phyloP scores from a whole-genome alignment of 108 stramenopile genomes.

The Nitzschia sp. region DNA sequence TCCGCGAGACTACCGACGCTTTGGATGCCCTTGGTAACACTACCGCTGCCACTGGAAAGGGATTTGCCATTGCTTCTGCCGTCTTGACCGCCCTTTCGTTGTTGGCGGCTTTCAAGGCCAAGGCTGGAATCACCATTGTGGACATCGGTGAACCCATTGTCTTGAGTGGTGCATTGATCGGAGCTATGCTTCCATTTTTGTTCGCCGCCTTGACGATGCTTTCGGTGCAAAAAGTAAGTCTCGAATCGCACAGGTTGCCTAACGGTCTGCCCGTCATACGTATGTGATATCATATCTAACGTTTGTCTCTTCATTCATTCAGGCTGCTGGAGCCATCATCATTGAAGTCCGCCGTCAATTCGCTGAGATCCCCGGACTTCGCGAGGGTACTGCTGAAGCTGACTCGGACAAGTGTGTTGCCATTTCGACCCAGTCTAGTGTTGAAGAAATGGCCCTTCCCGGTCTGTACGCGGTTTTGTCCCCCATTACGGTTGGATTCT shows the following conservation, averaged over 20 bases:
- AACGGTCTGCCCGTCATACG: too few species aligned
- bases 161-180: conserved; percentile 87
- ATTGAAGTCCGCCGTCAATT: conserved; percentile 95
- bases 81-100: conserved; percentile 91
- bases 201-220: conserved; percentile 97
- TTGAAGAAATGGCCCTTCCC: conserved; percentile 83
- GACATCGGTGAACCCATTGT: conserved; percentile 87
- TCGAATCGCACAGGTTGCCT: background rate
- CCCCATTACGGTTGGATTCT: conserved; percentile 74
- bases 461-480: conserved; percentile 74
- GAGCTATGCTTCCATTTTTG: conserved; percentile 96
- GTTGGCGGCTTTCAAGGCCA: conserved; percentile 87
- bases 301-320: conserved; percentile 18
- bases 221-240: conserved; percentile 84
- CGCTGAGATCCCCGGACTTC: conserved; percentile 68
- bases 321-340: conserved; percentile 94
- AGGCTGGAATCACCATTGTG: conserved; percentile 56
- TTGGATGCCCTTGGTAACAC: conserved; percentile 97
- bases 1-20: conserved; percentile 92
- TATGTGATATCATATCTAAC: background rate
- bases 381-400: conserved; percentile 77
- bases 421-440: conserved; percentile 67
- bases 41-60: conserved; percentile 96
- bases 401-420: conserved; percentile 81
- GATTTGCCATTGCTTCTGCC: conserved; percentile 96